Evolutionary conservation across 495 filamentous ascomycete genomes (phyloP).

Genomic region (Penicillium macrosclerotiorum): DNA sequence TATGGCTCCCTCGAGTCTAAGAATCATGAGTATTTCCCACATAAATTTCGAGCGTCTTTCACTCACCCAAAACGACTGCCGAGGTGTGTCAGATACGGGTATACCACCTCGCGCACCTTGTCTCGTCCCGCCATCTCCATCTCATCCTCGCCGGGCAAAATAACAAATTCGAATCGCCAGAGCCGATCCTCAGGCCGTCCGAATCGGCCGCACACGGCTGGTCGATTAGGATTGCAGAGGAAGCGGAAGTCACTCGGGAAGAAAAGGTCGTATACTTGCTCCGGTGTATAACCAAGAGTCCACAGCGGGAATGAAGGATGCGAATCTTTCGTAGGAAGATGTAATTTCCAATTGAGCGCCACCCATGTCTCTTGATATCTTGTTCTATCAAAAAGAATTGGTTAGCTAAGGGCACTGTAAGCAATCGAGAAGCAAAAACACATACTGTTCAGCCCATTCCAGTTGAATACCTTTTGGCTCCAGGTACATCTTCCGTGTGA

Average conservation of each 20-base stretch:
- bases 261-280: conserved; percentile 51
- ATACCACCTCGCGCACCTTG: conserved; percentile 25
- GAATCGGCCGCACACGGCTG: conserved; percentile 49
- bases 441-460: conserved; percentile 35
- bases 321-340: conserved; percentile 40
- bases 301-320: conserved; percentile 52
- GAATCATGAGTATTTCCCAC: background rate
- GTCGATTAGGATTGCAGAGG: conserved; percentile 40
- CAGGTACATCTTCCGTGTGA: conserved; percentile 49
- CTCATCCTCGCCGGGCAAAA: conserved; percentile 26
- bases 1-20: conserved; percentile 28
- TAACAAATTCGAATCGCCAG: conserved; percentile 52
- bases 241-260: conserved; percentile 50
- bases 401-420: background rate
- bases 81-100: conserved; percentile 33
- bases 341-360: conserved; percentile 49
- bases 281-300: conserved; percentile 45
- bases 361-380: conserved; percentile 53
- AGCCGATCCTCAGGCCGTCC: conserved; percentile 39
- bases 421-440: background rate
- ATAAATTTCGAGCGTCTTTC: background rate
- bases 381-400: conserved; percentile 14
- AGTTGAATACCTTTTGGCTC: conserved; percentile 41
- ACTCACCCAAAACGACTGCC: conserved; percentile 34
- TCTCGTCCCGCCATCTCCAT: conserved; percentile 26